These are phyloP conservation scores for Podosphaera leucotricha DNA, from an alignment of 2,329 filamentous ascomycete genomes.

Conservation along the genomic window DNA sequence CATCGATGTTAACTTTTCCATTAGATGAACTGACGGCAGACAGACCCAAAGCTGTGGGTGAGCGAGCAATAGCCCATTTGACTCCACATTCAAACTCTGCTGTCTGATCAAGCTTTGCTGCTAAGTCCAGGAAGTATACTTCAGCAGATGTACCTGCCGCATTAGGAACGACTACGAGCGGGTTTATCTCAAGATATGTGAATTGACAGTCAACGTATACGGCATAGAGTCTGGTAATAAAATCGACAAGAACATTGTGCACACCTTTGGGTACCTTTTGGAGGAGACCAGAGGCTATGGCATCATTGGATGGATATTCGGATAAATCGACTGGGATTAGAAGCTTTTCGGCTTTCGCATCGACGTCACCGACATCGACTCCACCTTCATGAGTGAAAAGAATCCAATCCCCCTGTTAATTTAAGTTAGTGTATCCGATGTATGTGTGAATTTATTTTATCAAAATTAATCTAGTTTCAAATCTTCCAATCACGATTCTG, in stretches of 20 bases:
- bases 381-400: constrained; percentile 99
- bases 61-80: constrained; percentile 94
- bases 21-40: constrained; percentile 38
- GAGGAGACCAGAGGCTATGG: constrained; percentile 65
- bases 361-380: constrained; percentile 98
- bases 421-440: background rate
- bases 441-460: background rate
- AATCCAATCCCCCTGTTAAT: constrained; percentile 79
- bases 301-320: constrained; percentile 86
- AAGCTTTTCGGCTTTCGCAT: constrained; percentile 96
- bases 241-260: constrained; percentile 96
- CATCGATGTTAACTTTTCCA: constrained; percentile 77
- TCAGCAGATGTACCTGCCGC: constrained; percentile 73
- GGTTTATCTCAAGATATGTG: constrained; percentile 99
- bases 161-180: constrained; percentile 92
- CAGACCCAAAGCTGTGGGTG: constrained; percentile 68
- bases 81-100: constrained; percentile 98
- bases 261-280: constrained; percentile 87
- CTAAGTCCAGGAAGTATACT: constrained; percentile 94
- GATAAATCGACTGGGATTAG: constrained; percentile 87
- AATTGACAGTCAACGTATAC: constrained; percentile 99
- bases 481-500: too few species aligned
- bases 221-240: constrained; percentile 93
- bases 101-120: constrained; percentile 96
- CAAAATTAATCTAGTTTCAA: background rate